These are phyloP conservation scores for Gymnopus androsaceus DNA, from an alignment of 1,284 basidiomycete genomes.

Conservation along the genomic window DNA sequence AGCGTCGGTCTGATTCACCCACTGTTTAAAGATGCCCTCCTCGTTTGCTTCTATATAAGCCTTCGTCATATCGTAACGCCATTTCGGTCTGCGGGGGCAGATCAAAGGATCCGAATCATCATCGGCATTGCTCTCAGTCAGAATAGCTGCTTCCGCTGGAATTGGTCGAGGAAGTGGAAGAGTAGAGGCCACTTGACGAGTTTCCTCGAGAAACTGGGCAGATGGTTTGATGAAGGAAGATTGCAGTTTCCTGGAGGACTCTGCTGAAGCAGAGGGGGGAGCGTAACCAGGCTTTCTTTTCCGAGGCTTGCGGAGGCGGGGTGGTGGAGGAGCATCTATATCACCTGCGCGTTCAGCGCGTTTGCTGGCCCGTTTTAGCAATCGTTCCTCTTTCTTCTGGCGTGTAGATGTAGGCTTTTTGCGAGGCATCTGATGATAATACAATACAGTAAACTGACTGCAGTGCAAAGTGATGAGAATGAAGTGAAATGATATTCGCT, in stretches of 20 bases:
- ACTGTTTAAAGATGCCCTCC: constrained; percentile 75
- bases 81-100: constrained; percentile 79
- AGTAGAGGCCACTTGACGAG: constrained; percentile 57
- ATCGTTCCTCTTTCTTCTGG: constrained; percentile 69
- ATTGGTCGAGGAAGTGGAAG: constrained; percentile 65
- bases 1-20: constrained; percentile 66
- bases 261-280: constrained; percentile 28
- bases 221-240: constrained; percentile 74
- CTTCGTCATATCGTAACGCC: constrained; percentile 82
- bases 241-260: constrained; percentile 59
- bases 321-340: constrained; percentile 56
- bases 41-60: constrained; percentile 87
- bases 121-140: constrained; percentile 36
- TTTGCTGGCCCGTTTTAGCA: constrained; percentile 80
- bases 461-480: constrained; percentile 2
- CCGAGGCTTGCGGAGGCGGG: constrained; percentile 29
- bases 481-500: neutral
- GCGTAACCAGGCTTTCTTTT: constrained; percentile 29
- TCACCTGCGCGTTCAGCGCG: too few species aligned
- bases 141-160: constrained; percentile 42
- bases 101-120: constrained; percentile 33
- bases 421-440: constrained; percentile 47
- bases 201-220: constrained; percentile 61
- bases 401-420: constrained; percentile 64
- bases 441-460: too few species aligned